Percentiles rank a stretch among this genome's conserved stretches.
Conservation (phyloP, 805 yeast species). For the Wickerhamomyces xylosicus region DNA sequence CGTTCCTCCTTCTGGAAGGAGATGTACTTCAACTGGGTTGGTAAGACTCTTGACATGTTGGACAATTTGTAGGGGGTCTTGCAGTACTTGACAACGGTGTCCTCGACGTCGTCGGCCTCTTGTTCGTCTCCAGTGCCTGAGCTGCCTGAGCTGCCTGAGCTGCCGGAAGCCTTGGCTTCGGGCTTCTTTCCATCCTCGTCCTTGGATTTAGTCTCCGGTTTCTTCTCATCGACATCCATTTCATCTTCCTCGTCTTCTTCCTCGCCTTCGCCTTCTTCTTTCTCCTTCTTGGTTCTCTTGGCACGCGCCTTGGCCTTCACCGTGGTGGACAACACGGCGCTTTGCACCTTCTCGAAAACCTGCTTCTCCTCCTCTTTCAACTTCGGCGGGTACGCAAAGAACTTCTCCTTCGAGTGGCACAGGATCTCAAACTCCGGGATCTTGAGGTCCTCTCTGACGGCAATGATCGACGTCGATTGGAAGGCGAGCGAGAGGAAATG, state of each 20-base stretch:
- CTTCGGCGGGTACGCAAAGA: constrained; percentile 86
- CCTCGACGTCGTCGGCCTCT: constrained; percentile 15
- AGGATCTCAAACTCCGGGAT: constrained; percentile 76
- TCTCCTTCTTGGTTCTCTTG: constrained; percentile 45
- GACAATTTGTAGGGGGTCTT: constrained; percentile 59
- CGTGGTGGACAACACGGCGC: constrained; percentile 92
- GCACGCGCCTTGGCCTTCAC: constrained; percentile 92
- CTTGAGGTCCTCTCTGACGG: constrained; percentile 75
- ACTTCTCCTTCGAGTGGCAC: constrained; percentile 71
- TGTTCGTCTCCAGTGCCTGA: constrained; percentile 1
- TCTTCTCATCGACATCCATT: constrained; percentile 31
- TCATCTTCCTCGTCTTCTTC: constrained; percentile 31
- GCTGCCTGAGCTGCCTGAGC: no score
- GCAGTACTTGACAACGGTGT: constrained; percentile 36
- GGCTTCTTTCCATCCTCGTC: not conserved
- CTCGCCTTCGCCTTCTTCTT: no score
- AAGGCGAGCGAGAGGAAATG: constrained; percentile 89
- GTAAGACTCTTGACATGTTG: constrained; percentile 83
- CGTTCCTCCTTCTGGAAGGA: constrained; percentile 67
- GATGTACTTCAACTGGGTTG: constrained; percentile 77
- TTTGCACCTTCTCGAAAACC: constrained; percentile 79
- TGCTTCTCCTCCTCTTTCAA: constrained; percentile 69
- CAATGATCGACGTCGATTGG: constrained; percentile 84
- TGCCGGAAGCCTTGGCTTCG: not conserved
- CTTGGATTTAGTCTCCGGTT: constrained; percentile 13